Evolutionary conservation across 2,329 filamentous ascomycete genomes (phyloP).

Genomic region (Fusarium multiceps): DNA sequence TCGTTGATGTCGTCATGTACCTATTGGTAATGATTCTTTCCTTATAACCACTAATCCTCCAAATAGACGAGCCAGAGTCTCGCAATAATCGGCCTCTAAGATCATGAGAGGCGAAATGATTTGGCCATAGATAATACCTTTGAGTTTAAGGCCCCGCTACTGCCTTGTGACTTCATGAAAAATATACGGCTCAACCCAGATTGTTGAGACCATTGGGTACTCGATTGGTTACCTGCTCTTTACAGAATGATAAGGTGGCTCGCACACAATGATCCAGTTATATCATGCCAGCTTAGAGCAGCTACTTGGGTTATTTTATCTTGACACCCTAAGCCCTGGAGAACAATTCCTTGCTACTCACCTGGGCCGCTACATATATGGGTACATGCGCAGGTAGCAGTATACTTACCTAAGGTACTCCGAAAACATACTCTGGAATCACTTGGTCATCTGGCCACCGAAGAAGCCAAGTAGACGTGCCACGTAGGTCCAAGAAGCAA

Average conservation of each 20-base stretch:
- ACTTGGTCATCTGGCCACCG: neutral
- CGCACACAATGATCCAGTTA: neutral
- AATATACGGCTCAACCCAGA: too few relatives aligned
- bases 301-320: neutral
- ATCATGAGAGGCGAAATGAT: neutral
- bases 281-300: neutral
- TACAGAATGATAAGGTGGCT: too few relatives aligned
- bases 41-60: neutral
- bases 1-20: neutral
- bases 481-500: neutral
- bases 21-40: neutral
- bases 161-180: too few relatives aligned
- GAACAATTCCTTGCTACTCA: neutral
- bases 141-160: too few relatives aligned
- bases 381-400: neutral
- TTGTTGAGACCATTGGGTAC: too few relatives aligned
- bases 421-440: neutral
- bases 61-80: neutral
- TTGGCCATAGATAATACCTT: too few relatives aligned
- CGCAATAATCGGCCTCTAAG: fast-evolving
- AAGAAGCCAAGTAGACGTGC: neutral
- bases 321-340: neutral
- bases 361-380: neutral
- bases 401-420: too few relatives aligned
- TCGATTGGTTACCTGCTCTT: too few relatives aligned